Conservation (phyloP, 495 filamentous ascomycete genomes). For the Annulohypoxylon maeteangense region DNA sequence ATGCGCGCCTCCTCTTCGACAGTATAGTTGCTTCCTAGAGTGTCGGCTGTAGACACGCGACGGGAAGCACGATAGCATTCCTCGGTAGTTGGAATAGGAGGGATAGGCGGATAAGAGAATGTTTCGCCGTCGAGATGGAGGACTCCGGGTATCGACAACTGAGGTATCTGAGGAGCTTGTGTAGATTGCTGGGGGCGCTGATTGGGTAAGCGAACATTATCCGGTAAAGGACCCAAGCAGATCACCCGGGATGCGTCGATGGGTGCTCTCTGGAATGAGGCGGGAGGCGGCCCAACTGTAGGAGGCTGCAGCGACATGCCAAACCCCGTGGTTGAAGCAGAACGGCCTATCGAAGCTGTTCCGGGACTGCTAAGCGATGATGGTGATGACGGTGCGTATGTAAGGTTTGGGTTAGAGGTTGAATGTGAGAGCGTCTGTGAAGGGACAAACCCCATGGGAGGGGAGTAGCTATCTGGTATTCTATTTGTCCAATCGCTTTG, state of each 20-base stretch:
- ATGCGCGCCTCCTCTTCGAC: conserved; percentile 59
- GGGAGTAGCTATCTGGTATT: conserved; percentile 53
- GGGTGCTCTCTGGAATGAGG: conserved; percentile 56
- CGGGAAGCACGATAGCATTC: conserved; percentile 24
- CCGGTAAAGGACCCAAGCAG: conserved; percentile 62
- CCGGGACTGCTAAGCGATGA: conserved; percentile 47
- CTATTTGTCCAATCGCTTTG: conserved; percentile 54
- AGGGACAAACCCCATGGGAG: conserved; percentile 52
- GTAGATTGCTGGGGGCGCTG: conserved; percentile 22
- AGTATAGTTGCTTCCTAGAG: conserved; percentile 63
- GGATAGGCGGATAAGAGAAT: conserved; percentile 35
- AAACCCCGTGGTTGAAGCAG: conserved; percentile 48
- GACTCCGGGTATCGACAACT: conserved; percentile 49
- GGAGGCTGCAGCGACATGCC: conserved; percentile 42
- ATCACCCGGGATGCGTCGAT: conserved; percentile 62
- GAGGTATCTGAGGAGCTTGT: conserved; percentile 5
- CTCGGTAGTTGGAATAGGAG: conserved; percentile 25
- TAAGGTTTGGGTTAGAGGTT: conserved; percentile 45
- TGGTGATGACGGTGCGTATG: conserved; percentile 52
- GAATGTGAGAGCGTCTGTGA: conserved; percentile 43
- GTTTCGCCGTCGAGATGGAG: conserved; percentile 48
- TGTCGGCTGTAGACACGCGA: conserved; percentile 53
- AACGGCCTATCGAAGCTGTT: conserved; percentile 49
- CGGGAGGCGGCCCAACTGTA: conserved; percentile 46
- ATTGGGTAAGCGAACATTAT: conserved; percentile 59